Conservation (phyloP, 805 yeast species). For the Kazachstania kunashirensis region DNA sequence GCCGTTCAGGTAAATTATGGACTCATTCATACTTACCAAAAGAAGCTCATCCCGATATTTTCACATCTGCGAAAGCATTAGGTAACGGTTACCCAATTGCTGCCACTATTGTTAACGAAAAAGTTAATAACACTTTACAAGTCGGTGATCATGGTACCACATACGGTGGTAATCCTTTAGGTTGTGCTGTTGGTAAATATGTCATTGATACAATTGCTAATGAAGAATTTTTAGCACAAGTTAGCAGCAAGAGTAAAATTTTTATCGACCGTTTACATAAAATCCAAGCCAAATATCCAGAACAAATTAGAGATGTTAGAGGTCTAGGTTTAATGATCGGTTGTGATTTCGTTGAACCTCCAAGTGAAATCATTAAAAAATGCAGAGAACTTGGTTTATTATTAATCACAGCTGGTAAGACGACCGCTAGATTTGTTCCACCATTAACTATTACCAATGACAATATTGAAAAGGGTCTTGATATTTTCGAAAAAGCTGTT, state of each 20-base stretch:
- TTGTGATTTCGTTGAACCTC: constrained; percentile 60
- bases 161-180: constrained; percentile 94
- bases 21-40: constrained; percentile 70
- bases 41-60: constrained; percentile 87
- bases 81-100: constrained; percentile 97
- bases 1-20: constrained; percentile 89
- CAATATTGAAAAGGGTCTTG: constrained; percentile 60
- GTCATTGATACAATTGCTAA: constrained; percentile 63
- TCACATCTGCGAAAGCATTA: constrained; percentile 90
- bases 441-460: constrained; percentile 75
- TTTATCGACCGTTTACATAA: constrained; percentile 42
- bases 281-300: constrained; percentile 48
- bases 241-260: constrained; percentile 48
- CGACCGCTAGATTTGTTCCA: constrained; percentile 85
- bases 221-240: constrained; percentile 48
- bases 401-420: constrained; percentile 85
- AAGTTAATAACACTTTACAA: constrained; percentile 57
- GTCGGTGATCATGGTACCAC: constrained; percentile 99
- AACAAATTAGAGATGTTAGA: constrained; percentile 56
- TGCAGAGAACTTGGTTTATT: constrained; percentile 76
- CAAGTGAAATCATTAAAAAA: constrained; percentile 48
- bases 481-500: constrained; percentile 42
- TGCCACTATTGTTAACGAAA: constrained; percentile 80
- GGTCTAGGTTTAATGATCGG: constrained; percentile 89
- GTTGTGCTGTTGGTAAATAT: constrained; percentile 67